Conservation (phyloP, 192 early-diverging fungal species). For the Linnemannia elongata region DNA sequence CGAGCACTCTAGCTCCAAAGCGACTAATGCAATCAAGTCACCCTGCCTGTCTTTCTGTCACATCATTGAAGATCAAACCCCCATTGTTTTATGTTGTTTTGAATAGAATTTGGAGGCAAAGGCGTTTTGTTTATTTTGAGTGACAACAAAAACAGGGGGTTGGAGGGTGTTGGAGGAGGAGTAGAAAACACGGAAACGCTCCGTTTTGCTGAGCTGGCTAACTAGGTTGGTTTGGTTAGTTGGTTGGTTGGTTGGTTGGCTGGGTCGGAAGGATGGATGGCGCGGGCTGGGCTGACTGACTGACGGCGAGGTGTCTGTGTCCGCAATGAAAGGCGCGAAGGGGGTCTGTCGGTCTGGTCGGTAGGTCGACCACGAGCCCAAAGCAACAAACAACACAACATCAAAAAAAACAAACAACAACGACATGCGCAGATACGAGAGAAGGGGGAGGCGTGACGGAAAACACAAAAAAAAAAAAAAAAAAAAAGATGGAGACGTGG, state of each 20-base stretch:
- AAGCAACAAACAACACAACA: not conserved
- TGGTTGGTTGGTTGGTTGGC: too few relatives aligned
- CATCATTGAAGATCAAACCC: not conserved
- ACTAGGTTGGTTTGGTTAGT: too few relatives aligned
- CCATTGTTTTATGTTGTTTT: not conserved
- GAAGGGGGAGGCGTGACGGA: not conserved
- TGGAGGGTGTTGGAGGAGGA: not conserved
- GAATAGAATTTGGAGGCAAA: not conserved
- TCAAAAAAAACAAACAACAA: not conserved
- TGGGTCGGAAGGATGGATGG: too few relatives aligned
- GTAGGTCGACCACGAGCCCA: not conserved
- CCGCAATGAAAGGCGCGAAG: not conserved
- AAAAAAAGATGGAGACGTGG: conserved; percentile 5
- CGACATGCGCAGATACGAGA: not conserved
- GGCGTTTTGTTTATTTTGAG: not conserved
- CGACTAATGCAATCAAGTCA: not conserved
- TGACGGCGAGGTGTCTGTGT: not conserved
- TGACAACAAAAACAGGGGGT: not conserved
- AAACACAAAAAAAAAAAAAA: conserved; percentile 4
- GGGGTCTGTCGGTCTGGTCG: not conserved
- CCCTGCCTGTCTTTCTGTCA: not conserved
- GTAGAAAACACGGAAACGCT: not conserved
- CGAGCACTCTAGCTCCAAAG: not conserved
- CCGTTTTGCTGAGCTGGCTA: conserved; percentile 6
- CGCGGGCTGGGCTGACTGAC: too few relatives aligned